phyloP scores from a whole-genome alignment of 106 monocot genomes.

The Allium fistulosum region DNA sequence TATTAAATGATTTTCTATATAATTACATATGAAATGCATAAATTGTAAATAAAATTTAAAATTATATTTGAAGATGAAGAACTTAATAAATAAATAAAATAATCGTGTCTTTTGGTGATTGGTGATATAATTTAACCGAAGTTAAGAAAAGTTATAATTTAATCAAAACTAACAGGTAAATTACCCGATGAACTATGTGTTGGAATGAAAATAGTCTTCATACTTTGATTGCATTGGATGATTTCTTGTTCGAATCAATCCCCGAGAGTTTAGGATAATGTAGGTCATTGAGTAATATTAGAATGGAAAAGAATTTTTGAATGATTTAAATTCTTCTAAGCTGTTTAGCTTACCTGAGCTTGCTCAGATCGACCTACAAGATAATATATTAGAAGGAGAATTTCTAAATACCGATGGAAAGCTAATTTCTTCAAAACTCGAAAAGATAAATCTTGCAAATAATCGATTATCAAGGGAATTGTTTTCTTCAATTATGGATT shows the following conservation, averaged over 20 bases:
- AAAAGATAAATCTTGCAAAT: constrained; percentile 73
- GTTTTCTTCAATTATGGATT: constrained; percentile 50
- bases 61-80: too few relatives aligned
- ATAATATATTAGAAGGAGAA: constrained; percentile 60
- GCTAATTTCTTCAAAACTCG: constrained; percentile 30
- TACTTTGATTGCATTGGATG: constrained; percentile 57
- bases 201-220: constrained; percentile 39
- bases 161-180: constrained; percentile 51
- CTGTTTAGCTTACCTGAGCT: constrained; percentile 49
- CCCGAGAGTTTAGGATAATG: constrained; percentile 58
- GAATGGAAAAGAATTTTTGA: constrained; percentile 80
- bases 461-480: constrained; percentile 52
- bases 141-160: too few relatives aligned
- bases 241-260: constrained; percentile 66
- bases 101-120: too few relatives aligned
- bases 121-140: too few relatives aligned
- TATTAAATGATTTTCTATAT: too few relatives aligned
- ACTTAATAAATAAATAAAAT: too few relatives aligned
- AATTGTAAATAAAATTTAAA: too few relatives aligned
- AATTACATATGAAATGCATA: too few relatives aligned
- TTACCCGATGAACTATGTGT: constrained; percentile 48
- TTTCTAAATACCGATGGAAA: constrained; percentile 35
- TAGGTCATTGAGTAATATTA: constrained; percentile 44
- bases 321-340: constrained; percentile 49
- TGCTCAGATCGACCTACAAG: constrained; percentile 64